A percentile compares a stretch with the other conserved stretches of the same genome.
Evolutionary conservation across 768 basidiomycete species (phyloP).

Genomic region (Sistotremastrum suecicum): DNA sequence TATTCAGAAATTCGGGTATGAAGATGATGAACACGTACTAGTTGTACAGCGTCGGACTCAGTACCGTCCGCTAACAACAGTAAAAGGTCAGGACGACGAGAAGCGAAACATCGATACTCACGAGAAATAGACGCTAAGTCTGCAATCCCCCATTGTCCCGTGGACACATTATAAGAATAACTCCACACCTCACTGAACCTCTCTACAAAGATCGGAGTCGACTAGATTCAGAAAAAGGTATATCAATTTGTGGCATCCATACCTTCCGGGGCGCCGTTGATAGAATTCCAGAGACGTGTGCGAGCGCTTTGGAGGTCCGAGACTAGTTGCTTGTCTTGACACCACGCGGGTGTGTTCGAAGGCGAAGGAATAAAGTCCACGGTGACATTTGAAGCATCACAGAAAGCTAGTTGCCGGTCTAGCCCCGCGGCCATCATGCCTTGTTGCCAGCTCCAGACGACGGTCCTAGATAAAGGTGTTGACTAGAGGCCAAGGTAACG

Average conservation of each 20-base stretch:
- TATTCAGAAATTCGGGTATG: too few relatives aligned
- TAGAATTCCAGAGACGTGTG: conserved; percentile 23
- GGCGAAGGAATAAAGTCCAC: conserved; percentile 10
- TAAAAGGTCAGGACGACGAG: too few relatives aligned
- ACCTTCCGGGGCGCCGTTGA: conserved; percentile 21
- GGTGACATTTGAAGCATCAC: conserved; percentile 14
- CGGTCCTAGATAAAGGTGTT: not conserved
- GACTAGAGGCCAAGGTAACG: conserved; percentile 7
- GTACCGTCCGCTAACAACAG: conserved; percentile 17
- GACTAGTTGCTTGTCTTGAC: conserved; percentile 20
- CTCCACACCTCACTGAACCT: conserved; percentile 29
- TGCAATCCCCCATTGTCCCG: conserved; percentile 22
- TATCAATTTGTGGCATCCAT: not conserved
- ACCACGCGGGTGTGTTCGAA: conserved; percentile 21
- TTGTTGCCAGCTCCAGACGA: conserved; percentile 26
- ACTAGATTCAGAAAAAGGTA: not conserved
- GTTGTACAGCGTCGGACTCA: conserved; percentile 29
- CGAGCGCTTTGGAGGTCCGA: conserved; percentile 21
- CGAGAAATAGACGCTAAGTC: conserved; percentile 24
- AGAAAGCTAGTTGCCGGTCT: conserved; percentile 23
- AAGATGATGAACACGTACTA: conserved; percentile 4
- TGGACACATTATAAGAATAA: conserved; percentile 21
- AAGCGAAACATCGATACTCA: too few relatives aligned
- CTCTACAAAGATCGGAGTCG: conserved; percentile 11
- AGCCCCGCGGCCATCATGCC: conserved; percentile 30